These are phyloP conservation scores for Pseudonitzschia delicatissima DNA, from an alignment of 108 stramenopile species.

Conservation along the genomic window DNA sequence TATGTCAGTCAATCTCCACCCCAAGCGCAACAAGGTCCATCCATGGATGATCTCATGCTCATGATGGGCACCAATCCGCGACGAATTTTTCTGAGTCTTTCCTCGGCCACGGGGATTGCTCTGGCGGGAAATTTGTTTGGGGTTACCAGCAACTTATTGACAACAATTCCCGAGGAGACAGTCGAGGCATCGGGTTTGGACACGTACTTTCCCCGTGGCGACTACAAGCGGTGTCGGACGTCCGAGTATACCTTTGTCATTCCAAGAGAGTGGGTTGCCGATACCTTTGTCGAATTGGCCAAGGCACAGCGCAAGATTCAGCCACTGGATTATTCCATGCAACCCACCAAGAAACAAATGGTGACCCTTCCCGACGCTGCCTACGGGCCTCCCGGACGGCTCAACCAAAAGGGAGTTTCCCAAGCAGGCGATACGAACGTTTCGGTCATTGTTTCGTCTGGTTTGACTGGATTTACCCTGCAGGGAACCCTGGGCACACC, in stretches of 20 bases:
- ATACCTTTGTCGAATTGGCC: constrained; percentile 67
- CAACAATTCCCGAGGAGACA: constrained; percentile 46
- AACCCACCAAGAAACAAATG: not conserved
- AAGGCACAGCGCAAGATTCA: constrained; percentile 54
- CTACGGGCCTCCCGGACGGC: constrained; percentile 68
- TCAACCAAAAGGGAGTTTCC: constrained; percentile 48
- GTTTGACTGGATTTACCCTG: constrained; percentile 48
- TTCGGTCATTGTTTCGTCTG: constrained; percentile 52
- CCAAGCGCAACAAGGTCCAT: not conserved
- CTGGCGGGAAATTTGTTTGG: constrained; percentile 70
- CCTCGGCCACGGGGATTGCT: constrained; percentile 61
- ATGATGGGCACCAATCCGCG: constrained; percentile 69
- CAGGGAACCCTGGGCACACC: constrained; percentile 53
- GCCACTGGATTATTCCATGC: constrained; percentile 61
- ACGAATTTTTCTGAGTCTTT: constrained; percentile 39
- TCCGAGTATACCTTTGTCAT: constrained; percentile 63
- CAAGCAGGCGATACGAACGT: constrained; percentile 70
- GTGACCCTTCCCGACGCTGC: constrained; percentile 49
- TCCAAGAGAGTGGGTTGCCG: constrained; percentile 84
- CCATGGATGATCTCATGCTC: constrained; percentile 41
- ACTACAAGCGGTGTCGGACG: constrained; percentile 55
- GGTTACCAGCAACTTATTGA: constrained; percentile 55
- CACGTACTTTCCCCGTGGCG: constrained; percentile 61
- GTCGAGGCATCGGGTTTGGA: constrained; percentile 63
- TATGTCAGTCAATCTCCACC: no score